Conservation (phyloP, 805 yeast species). For the Torulaspora quercuum region DNA sequence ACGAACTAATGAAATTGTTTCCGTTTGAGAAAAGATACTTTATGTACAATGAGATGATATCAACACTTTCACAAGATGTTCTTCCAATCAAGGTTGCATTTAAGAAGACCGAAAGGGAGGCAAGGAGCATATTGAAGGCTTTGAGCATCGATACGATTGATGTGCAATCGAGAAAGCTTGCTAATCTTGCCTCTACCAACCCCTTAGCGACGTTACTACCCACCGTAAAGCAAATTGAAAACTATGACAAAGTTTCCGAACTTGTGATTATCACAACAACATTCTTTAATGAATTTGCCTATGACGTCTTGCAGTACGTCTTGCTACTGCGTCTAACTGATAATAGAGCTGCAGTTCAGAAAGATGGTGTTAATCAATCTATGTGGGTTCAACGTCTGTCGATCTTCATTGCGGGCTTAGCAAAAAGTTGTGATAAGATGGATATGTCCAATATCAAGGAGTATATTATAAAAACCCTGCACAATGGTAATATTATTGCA, state of each 20-base stretch:
- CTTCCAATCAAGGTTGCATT: slow-evolving; percentile 56
- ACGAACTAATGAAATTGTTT: slow-evolving; percentile 48
- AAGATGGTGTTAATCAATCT: slow-evolving; percentile 74
- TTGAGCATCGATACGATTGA: slow-evolving; percentile 75
- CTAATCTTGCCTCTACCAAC: slow-evolving; percentile 67
- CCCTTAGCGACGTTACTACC: slow-evolving; percentile 76
- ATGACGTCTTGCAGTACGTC: slow-evolving; percentile 80
- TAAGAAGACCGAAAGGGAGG: slow-evolving; percentile 68
- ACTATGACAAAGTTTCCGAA: slow-evolving; percentile 81
- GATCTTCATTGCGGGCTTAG: slow-evolving; percentile 71
- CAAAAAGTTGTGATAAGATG: slow-evolving; percentile 49
- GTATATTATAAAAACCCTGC: slow-evolving; percentile 61
- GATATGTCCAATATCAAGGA: slow-evolving; percentile 59
- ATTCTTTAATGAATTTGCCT: slow-evolving; percentile 69
- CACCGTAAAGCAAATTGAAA: slow-evolving; percentile 77
- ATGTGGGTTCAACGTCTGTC: slow-evolving; percentile 86
- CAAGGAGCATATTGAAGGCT: slow-evolving; percentile 74
- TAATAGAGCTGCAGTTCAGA: slow-evolving; percentile 64
- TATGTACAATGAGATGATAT: slow-evolving; percentile 74
- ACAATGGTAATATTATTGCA: slow-evolving; percentile 54
- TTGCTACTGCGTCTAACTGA: slow-evolving; percentile 65
- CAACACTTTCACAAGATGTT: slow-evolving; percentile 53
- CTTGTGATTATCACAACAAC: slow-evolving; percentile 75
- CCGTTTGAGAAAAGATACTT: slow-evolving; percentile 65
- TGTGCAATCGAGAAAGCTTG: slow-evolving; percentile 67